Evolutionary conservation across 2,329 filamentous ascomycete species (phyloP).

Genomic region (Colletotrichum sp.): DNA sequence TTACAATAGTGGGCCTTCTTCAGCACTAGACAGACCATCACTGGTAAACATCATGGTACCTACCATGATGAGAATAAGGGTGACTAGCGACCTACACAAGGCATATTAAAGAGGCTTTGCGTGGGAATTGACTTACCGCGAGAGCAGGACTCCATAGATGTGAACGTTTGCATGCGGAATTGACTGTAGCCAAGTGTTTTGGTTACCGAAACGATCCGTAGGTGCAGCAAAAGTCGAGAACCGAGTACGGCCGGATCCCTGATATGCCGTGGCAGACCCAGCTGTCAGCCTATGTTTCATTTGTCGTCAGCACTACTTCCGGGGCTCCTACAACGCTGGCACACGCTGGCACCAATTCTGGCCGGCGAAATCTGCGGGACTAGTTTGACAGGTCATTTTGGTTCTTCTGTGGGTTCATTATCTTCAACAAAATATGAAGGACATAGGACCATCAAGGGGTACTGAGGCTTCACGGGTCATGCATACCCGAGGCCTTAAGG

Average conservation of each 20-base stretch:
- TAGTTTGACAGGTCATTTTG: not conserved
- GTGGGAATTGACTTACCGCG: accelerated
- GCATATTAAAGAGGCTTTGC: not conserved
- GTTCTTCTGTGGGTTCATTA: accelerated
- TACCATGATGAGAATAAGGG: not conserved
- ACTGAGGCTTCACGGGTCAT: not conserved
- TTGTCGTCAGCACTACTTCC: not conserved
- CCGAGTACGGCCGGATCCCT: not conserved
- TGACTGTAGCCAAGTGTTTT: not conserved
- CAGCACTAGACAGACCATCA: not conserved
- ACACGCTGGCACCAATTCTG: not conserved
- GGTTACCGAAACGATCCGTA: not conserved
- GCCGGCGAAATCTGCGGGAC: not conserved
- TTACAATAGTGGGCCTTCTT: not conserved
- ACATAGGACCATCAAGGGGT: not conserved
- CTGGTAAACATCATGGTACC: not conserved
- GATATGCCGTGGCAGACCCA: not conserved
- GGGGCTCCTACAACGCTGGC: not conserved
- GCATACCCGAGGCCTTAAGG: not conserved
- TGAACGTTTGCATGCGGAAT: not conserved
- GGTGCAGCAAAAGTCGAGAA: not conserved
- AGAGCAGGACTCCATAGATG: not conserved
- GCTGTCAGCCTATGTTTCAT: not conserved
- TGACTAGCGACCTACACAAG: not conserved
- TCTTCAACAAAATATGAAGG: not conserved